Conservation (phyloP, 306 rosid genomes). For the Lathyrus oleraceus region DNA sequence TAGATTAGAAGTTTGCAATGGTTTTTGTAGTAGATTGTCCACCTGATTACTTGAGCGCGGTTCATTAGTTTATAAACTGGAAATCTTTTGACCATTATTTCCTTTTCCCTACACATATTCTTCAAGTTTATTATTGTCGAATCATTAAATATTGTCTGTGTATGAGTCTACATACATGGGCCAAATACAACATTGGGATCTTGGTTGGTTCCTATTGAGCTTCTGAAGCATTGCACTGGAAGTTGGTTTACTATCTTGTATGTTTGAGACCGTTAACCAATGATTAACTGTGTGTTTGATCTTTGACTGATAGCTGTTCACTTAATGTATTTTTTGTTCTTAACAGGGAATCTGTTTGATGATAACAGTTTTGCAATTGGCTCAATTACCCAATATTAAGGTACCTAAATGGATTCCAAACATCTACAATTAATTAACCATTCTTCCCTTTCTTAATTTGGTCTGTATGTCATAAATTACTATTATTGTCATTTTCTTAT, state of each 20-base stretch:
- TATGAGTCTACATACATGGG: neutral
- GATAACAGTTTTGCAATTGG: slow-evolving; percentile 89
- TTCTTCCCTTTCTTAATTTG: slow-evolving; percentile 16
- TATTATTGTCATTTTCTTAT: slow-evolving; percentile 15
- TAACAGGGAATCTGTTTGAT: slow-evolving; percentile 95
- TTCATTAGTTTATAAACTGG: slow-evolving; percentile 15
- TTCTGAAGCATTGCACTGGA: slow-evolving; percentile 23
- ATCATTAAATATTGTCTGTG: slow-evolving; percentile 15
- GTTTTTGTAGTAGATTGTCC: slow-evolving; percentile 17
- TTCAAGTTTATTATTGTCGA: slow-evolving; percentile 14
- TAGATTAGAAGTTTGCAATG: slow-evolving; percentile 17
- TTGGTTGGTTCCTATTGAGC: slow-evolving; percentile 29
- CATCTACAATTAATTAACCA: slow-evolving; percentile 5
- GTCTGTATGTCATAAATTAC: slow-evolving; percentile 16
- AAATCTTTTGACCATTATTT: slow-evolving; percentile 17
- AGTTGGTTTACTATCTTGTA: slow-evolving; percentile 27
- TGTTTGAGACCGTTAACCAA: slow-evolving; percentile 8
- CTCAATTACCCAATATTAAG: slow-evolving; percentile 92
- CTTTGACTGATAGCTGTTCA: slow-evolving; percentile 26
- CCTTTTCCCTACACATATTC: neutral
- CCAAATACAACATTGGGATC: slow-evolving; percentile 24
- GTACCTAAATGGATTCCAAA: slow-evolving; percentile 46
- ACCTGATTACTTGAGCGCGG: neutral
- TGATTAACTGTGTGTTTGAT: slow-evolving; percentile 29
- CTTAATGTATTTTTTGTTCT: slow-evolving; percentile 39